Conservation (phyloP, 768 basidiomycete species). For the Suillus occidentalis region DNA sequence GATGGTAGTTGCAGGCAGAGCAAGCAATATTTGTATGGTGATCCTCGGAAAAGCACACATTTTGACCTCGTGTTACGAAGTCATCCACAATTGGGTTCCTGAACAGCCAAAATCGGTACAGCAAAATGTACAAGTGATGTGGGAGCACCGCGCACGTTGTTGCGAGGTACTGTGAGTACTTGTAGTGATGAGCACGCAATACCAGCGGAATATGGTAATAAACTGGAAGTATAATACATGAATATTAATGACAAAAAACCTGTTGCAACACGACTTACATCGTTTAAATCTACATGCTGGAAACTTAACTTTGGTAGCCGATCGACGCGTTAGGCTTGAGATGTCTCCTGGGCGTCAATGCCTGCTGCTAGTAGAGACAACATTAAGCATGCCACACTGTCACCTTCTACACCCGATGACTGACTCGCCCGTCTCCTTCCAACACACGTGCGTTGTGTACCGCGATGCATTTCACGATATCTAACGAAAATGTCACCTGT, state of each 20-base stretch:
- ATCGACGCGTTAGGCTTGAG: not conserved
- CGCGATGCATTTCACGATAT: not conserved
- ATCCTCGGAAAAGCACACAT: conserved; percentile 1
- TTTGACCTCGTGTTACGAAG: not conserved
- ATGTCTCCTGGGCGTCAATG: not conserved
- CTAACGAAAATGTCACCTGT: not conserved
- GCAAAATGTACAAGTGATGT: not conserved
- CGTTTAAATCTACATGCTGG: not conserved
- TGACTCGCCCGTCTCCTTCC: not conserved
- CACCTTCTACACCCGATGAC: not conserved
- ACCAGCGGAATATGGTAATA: not conserved
- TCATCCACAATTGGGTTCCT: not conserved
- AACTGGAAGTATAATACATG: not conserved
- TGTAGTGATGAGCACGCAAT: not conserved
- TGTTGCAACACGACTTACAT: not conserved
- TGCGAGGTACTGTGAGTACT: not conserved
- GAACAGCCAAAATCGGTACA: not conserved
- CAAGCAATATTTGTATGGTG: not conserved
- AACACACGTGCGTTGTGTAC: not conserved
- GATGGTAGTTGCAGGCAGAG: not conserved
- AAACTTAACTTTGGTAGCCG: not conserved
- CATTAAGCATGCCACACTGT: not conserved
- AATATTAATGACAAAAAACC: not conserved
- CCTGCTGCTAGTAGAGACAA: not conserved
- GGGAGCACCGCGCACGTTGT: not conserved